phyloP scores from a whole-genome alignment of 2,329 filamentous ascomycete genomes.

The Paramyrothecium roridum region DNA sequence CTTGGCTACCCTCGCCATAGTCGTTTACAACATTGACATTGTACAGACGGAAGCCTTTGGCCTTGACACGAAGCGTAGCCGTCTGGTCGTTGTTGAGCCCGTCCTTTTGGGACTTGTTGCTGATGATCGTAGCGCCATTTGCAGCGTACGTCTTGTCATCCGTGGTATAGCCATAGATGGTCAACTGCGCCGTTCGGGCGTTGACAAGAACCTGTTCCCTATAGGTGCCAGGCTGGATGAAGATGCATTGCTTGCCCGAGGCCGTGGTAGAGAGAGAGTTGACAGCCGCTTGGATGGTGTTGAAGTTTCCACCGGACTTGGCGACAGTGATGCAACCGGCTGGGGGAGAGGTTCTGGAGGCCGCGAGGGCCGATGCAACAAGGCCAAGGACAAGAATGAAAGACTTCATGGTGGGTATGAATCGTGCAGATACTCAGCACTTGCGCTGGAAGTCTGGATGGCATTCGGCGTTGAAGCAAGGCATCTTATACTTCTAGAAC shows the following conservation, averaged over 20 bases:
- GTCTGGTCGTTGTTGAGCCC: slow-evolving; percentile 51
- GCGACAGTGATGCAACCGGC: slow-evolving; percentile 26
- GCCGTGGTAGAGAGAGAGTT: slow-evolving; percentile 52
- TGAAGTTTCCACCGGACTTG: slow-evolving; percentile 16
- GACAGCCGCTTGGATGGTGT: slow-evolving; percentile 17
- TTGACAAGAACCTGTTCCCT: slow-evolving; percentile 56
- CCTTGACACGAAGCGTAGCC: slow-evolving; percentile 40
- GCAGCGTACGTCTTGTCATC: slow-evolving; percentile 44
- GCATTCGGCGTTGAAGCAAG: background rate
- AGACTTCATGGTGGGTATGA: background rate
- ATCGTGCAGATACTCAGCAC: background rate
- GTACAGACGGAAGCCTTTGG: slow-evolving; percentile 55
- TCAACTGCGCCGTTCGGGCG: slow-evolving; percentile 45
- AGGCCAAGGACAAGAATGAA: background rate
- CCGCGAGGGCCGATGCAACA: slow-evolving; percentile 10
- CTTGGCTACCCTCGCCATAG: slow-evolving; percentile 43
- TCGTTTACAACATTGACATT: slow-evolving; percentile 54
- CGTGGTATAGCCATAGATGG: slow-evolving; percentile 55
- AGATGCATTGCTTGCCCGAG: slow-evolving; percentile 25
- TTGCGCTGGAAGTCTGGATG: background rate
- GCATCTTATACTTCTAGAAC: background rate
- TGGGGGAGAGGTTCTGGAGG: slow-evolving; percentile 23
- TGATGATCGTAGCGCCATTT: slow-evolving; percentile 55
- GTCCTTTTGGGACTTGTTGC: slow-evolving; percentile 34
- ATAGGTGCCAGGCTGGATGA: slow-evolving; percentile 47